Conservation (phyloP, 2,329 filamentous ascomycete species). For the Canariomyces notabilis region DNA sequence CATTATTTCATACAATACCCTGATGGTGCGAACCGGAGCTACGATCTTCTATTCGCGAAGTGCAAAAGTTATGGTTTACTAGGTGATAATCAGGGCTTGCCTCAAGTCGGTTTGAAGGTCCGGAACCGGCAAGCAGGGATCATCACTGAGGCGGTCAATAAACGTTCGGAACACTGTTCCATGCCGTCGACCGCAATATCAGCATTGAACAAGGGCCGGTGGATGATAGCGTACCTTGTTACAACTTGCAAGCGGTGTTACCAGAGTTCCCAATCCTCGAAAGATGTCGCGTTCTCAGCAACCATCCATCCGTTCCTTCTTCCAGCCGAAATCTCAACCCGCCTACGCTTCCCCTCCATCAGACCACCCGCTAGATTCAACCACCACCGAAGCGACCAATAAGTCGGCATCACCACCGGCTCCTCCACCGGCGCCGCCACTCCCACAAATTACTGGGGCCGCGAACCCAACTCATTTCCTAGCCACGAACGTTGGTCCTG, state of each 20-base stretch:
- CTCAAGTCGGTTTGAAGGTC: slow-evolving; percentile 8
- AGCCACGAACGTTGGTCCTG: slow-evolving; percentile 20
- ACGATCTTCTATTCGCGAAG: slow-evolving; percentile 3
- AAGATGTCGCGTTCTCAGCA: slow-evolving; percentile 40
- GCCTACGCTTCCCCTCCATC: slow-evolving; percentile 40
- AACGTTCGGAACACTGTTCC: no score
- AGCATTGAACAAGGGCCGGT: no score
- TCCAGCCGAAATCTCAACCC: slow-evolving; percentile 44
- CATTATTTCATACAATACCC: no score
- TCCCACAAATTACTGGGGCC: slow-evolving; percentile 13
- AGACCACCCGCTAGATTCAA: slow-evolving; percentile 26
- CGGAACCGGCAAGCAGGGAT: slow-evolving; percentile 6
- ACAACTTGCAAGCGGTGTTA: neutral
- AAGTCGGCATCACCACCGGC: slow-evolving; percentile 21
- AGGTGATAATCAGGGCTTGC: neutral
- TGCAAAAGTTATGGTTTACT: no score
- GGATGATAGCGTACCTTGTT: no score
- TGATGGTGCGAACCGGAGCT: no score
- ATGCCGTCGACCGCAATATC: no score
- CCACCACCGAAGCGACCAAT: slow-evolving; percentile 21
- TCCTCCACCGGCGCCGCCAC: slow-evolving; percentile 18
- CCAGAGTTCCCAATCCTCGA: no score
- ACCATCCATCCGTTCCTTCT: slow-evolving; percentile 59
- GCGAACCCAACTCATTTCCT: slow-evolving; percentile 14
- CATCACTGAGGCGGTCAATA: no score